Evolutionary conservation across 805 yeast species (phyloP).

Genomic region (Myxozyma neglecta): DNA sequence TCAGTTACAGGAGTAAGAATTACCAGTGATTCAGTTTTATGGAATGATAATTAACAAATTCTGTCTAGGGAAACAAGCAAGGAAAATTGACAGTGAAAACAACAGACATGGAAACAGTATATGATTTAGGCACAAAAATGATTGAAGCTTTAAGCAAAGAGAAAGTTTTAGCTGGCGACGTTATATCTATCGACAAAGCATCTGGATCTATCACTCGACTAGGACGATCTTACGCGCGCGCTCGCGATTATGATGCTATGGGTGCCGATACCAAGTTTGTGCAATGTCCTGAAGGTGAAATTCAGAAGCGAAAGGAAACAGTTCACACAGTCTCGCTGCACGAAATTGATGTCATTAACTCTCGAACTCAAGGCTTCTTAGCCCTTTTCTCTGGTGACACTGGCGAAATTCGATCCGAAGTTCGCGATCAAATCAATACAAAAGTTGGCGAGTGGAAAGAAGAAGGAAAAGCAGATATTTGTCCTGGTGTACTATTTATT

Average conservation of each 20-base stretch:
- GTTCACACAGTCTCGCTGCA: slow-evolving; percentile 98
- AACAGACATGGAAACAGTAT: slow-evolving; percentile 97
- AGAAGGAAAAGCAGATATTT: slow-evolving; percentile 95
- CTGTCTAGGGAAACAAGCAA: slow-evolving; percentile 79
- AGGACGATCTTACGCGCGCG: slow-evolving; percentile 94
- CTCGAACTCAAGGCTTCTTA: slow-evolving; percentile 95
- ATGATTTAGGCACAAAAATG: slow-evolving; percentile 92
- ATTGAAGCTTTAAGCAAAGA: slow-evolving; percentile 92
- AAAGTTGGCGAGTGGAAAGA: slow-evolving; percentile 98
- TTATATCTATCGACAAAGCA: slow-evolving; percentile 91
- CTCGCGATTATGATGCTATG: slow-evolving; percentile 98
- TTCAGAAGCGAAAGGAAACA: slow-evolving; percentile 91
- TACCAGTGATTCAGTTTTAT: too few relatives aligned
- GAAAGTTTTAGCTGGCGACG: slow-evolving; percentile 96
- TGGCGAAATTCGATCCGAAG: slow-evolving; percentile 94
- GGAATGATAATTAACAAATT: not conserved
- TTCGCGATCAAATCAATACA: slow-evolving; percentile 92
- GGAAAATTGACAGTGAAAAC: slow-evolving; percentile 96
- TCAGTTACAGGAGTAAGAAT: slow-evolving; percentile 68
- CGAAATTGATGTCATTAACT: slow-evolving; percentile 96
- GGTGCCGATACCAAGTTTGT: slow-evolving; percentile 97
- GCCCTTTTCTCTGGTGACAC: slow-evolving; percentile 96
- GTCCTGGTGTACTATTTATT: slow-evolving; percentile 95
- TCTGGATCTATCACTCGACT: slow-evolving; percentile 90
- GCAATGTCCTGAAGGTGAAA: slow-evolving; percentile 98